These are phyloP conservation scores for Aspergillus bombycis DNA, from an alignment of 2,329 filamentous ascomycete genomes.

Conservation along the genomic window DNA sequence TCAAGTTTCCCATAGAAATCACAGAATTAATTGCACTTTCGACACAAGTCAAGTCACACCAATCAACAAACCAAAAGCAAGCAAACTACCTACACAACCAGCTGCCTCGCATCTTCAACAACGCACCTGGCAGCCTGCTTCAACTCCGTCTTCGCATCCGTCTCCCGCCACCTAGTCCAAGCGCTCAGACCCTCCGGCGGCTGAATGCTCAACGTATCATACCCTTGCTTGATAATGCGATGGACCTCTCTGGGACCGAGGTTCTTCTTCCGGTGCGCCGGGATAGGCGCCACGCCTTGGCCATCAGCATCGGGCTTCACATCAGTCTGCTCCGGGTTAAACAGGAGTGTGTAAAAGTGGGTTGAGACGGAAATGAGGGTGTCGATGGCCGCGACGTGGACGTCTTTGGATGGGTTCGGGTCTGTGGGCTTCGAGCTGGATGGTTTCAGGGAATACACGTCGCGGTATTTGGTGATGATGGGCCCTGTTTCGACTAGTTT, in stretches of 20 bases:
- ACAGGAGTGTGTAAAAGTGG: conserved; percentile 84
- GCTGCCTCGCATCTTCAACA: conserved; percentile 67
- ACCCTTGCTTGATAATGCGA: conserved; percentile 92
- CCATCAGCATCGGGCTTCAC: conserved; percentile 16
- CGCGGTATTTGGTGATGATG: conserved; percentile 77
- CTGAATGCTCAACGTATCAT: conserved; percentile 91
- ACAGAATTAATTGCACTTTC: background rate
- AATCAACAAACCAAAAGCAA: background rate
- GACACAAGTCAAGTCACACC: conserved; percentile 1
- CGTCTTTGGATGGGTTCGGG: conserved; percentile 24
- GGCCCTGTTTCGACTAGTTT: conserved; percentile 94
- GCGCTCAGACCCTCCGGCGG: conserved; percentile 82
- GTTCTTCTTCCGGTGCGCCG: conserved; percentile 58
- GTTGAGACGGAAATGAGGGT: conserved; percentile 76
- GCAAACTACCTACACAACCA: conserved; percentile 41
- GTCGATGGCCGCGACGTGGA: conserved; percentile 70
- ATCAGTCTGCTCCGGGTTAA: conserved; percentile 51
- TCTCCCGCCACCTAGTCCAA: conserved; percentile 85
- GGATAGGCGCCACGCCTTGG: conserved; percentile 32
- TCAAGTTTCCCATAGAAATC: background rate
- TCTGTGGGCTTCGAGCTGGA: conserved; percentile 22
- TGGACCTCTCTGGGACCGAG: conserved; percentile 83
- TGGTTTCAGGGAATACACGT: conserved; percentile 64
- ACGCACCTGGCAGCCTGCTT: conserved; percentile 85
- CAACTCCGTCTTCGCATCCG: conserved; percentile 78